phyloP scores from a whole-genome alignment of 352 stramenopile genomes.

The Thraustotheca clavata region DNA sequence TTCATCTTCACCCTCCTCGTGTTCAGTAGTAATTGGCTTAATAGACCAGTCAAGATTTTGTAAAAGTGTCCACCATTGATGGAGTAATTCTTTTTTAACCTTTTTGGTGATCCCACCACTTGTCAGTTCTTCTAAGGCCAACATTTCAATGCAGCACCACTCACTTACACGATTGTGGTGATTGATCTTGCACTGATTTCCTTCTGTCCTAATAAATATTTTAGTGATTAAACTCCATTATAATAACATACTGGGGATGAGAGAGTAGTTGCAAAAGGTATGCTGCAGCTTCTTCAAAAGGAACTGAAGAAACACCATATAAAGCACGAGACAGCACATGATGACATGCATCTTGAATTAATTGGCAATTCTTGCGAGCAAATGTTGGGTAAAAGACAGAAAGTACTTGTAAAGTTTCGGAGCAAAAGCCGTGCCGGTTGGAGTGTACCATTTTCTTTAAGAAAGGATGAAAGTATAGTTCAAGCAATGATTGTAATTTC shows the following conservation, averaged over 20 bases:
- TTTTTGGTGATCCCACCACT: not conserved
- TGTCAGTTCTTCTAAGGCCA: slow-evolving; percentile 2
- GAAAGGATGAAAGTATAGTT: slow-evolving; percentile 20
- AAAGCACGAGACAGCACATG: slow-evolving; percentile 1
- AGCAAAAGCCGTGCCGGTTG: slow-evolving; percentile 19
- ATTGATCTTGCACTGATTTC: not conserved
- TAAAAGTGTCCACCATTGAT: slow-evolving; percentile 11
- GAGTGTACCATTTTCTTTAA: slow-evolving; percentile 16
- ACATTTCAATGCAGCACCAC: slow-evolving; percentile 14
- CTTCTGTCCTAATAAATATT: not conserved
- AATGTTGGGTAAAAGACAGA: slow-evolving; percentile 73
- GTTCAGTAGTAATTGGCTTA: not conserved
- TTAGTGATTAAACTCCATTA: not conserved
- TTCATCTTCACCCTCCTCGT: not conserved
- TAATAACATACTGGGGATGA: not conserved
- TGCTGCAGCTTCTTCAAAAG: slow-evolving; percentile 10
- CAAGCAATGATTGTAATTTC: slow-evolving; percentile 13
- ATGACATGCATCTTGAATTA: not conserved
- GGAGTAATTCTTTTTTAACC: not conserved
- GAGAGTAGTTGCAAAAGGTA: slow-evolving; percentile 11
- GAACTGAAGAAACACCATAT: slow-evolving; percentile 3
- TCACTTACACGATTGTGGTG: slow-evolving; percentile 1
- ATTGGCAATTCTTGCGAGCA: slow-evolving; percentile 12
- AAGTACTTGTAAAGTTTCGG: slow-evolving; percentile 41
- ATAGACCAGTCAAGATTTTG: slow-evolving; percentile 11